Evolutionary conservation across 495 filamentous ascomycete genomes (phyloP).

Genomic region (Talaromyces thailandensis): DNA sequence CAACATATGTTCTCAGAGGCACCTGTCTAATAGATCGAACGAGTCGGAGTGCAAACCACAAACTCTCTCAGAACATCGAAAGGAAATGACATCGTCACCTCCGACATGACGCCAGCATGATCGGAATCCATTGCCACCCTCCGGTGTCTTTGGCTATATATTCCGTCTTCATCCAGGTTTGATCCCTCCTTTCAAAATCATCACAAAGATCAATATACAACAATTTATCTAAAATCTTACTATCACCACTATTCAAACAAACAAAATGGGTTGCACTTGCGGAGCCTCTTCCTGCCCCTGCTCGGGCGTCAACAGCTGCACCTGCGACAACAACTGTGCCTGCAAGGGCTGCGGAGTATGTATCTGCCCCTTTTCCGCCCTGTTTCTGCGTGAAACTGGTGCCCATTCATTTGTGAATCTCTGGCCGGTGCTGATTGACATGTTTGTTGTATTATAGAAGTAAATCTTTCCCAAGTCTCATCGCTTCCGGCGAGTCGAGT

Average conservation of each 20-base stretch:
- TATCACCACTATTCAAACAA: neutral
- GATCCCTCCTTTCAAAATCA: neutral
- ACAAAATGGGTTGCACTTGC: constrained; percentile 31
- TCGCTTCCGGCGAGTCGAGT: neutral
- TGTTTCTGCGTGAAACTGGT: neutral
- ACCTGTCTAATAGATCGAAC: neutral
- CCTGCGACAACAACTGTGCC: constrained; percentile 28
- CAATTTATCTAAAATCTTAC: too few species aligned
- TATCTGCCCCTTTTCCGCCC: constrained; percentile 4
- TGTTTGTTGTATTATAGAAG: neutral
- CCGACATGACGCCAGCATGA: neutral
- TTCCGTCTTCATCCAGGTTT: neutral
- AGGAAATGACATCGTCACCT: neutral
- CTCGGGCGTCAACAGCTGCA: constrained; percentile 26
- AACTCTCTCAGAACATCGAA: neutral
- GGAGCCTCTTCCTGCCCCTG: constrained; percentile 27
- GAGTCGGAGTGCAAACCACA: neutral
- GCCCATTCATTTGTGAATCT: neutral
- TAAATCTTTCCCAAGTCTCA: neutral
- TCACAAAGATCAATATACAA: too few species aligned
- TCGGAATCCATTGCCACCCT: neutral
- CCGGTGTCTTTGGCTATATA: neutral
- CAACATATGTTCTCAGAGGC: neutral
- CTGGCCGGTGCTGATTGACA: neutral
- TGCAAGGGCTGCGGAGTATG: constrained; percentile 42